Base-by-base conservation (phyloP, 2,329 filamentous ascomycete species). In the Arthrocladium fulminans region DNA sequence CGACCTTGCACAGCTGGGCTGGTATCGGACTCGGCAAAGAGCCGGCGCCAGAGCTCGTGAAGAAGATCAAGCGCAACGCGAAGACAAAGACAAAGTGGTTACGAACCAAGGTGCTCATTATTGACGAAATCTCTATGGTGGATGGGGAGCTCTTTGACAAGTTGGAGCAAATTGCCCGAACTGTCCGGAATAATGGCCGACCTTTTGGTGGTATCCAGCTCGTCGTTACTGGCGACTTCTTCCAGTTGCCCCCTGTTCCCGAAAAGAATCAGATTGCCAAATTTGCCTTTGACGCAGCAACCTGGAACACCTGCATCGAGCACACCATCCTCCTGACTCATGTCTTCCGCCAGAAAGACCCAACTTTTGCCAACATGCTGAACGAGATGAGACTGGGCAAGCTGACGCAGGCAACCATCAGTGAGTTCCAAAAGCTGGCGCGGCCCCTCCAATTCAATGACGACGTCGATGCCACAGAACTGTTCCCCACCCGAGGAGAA, bases 91-190 rank as follows among this genome's bases (percentile, higher is more conserved):
- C 81, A 54, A 79, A 90, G 34, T 98, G 94, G 94, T 69, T 94
- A 55, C 80, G 81, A 49, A 94, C 88, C 0, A 94, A 89, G 61
- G 80, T 88, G 10, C 76, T 98, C 20, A 76, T 98, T 57, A 79
- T 98, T 59, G 92, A 98, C 66, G 92, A 98, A 64, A 83, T 98
- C 2, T 97, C 92, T 10, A 98, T 98, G 94, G 89, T 98, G 3
- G 92, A 98, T 59, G 92, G 88, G 1, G 89, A 96, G 27, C 74
- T 98, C 0, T 98, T 97, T 57, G 92, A 98, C 70, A 98, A 98
- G 65, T 76, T 98, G 15, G 88, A 94, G 53, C 79, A 85, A 52
- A 85, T 98, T 56, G 90, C 89, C 12, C 79, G 90, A 48, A 80
- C 75, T 2, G 81, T 98, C 53, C 81, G 89, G 47, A 95, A 94